Evolutionary conservation across 2,329 filamentous ascomycete genomes (phyloP), one percentile per base, ranked within the genome.

Genomic region (Diplodia seriata): DNA sequence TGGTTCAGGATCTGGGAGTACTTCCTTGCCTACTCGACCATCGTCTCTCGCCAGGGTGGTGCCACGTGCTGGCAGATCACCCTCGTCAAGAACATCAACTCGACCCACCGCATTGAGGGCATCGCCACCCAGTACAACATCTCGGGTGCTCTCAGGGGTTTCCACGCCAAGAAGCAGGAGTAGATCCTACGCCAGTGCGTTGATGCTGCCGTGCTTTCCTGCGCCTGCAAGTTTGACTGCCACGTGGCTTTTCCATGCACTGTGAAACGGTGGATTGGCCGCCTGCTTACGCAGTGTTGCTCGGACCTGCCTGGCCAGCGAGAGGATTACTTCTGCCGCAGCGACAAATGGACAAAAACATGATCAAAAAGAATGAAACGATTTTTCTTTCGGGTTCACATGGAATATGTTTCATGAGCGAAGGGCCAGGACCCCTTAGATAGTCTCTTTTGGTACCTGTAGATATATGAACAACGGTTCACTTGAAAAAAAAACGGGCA

Each of bases 1-100:
- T 99, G 95, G 95, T 99, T 92, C 88, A 90, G 94, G 80, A 95
- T 95, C 78, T 96, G 93, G 93, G 92, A 96, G 78, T 93, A 89
- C 81, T 97, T 97, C 88, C 87, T 96, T 70, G 91, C 92, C 71
- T 94, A 89, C 80, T 92, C 91, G 20, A 92, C 90, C 77, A 96
- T 97, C 78, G 88, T 87, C 76, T 92, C 92, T 31, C 90, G 93
- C 76, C 92, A 96, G 81, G 93, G 93, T 72, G 85, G 86, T 72
- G 93, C 92, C 67, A 93, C 91, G 38, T 95, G 92, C 85, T 96
- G 89, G 84, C 93, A 96, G 83, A 91, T 97, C 74, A 89, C 89
- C 20, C 83, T 93, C 69, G 91, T 94, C 79, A 96, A 96, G 88
- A 96, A 96, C 83, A 86, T 96, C 80, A 96, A 96, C 84, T 89